phyloP scores from a whole-genome alignment of 805 yeast genomes.

The Nakazawaea ernobii region DNA sequence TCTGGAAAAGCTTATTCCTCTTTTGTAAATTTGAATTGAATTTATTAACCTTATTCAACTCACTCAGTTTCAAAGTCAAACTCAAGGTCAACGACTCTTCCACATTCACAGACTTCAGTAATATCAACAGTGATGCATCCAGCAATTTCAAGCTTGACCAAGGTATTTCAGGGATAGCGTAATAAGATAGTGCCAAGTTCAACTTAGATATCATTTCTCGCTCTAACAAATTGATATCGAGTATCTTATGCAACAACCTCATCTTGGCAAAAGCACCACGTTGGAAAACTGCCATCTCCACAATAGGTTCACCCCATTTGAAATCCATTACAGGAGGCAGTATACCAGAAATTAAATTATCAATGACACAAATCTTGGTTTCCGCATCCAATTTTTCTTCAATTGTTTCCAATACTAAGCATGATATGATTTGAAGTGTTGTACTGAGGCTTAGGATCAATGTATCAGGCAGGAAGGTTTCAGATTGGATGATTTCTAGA shows the following conservation, averaged over 20 bases:
- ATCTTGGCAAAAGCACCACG: background rate
- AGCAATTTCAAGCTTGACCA: background rate
- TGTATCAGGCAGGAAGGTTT: background rate
- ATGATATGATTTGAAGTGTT: background rate
- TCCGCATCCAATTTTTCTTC: background rate
- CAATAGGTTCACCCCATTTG: background rate
- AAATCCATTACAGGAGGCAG: background rate
- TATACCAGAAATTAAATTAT: background rate
- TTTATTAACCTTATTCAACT: slow-evolving; percentile 7
- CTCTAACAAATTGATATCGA: background rate
- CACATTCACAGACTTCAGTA: background rate
- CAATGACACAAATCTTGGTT: background rate
- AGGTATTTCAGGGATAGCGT: background rate
- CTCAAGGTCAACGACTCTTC: background rate
- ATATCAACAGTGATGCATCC: background rate
- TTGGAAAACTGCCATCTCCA: background rate
- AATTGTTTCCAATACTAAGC: background rate
- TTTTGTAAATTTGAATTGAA: background rate
- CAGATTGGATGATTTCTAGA: background rate
- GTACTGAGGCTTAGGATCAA: background rate
- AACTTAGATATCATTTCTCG: background rate
- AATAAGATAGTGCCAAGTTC: background rate
- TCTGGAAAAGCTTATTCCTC: background rate
- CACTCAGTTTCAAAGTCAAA: background rate
- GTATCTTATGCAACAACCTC: background rate